A percentile compares a stretch with the other conserved stretches of the same genome.
These are phyloP conservation scores for Tetrapisispora namnaoensis DNA, from an alignment of 805 yeast species.

Conservation along the genomic window DNA sequence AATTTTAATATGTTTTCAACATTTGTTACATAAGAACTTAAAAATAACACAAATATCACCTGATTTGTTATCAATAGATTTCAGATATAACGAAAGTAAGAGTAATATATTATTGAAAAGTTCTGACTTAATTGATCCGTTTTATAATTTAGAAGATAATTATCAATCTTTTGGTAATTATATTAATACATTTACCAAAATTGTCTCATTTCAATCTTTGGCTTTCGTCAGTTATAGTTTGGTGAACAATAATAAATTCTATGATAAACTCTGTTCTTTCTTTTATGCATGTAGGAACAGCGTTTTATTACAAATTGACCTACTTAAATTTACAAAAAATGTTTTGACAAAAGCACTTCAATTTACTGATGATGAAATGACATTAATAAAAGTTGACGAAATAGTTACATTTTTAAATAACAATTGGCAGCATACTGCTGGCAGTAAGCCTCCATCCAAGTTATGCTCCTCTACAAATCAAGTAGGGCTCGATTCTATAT, in stretches of 20 bases:
- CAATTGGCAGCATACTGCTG: slow-evolving; percentile 18
- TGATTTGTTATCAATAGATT: slow-evolving; percentile 8
- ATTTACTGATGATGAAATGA: slow-evolving; percentile 2
- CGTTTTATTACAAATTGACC: slow-evolving; percentile 27
- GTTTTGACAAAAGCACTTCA: slow-evolving; percentile 18
- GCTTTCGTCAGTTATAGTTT: slow-evolving; percentile 12
- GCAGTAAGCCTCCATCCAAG: slow-evolving; percentile 3
- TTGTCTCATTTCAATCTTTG: slow-evolving; percentile 19
- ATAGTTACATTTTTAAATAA: slow-evolving; percentile 11
- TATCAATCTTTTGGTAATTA: slow-evolving; percentile 21
- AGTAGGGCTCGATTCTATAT: slow-evolving; percentile 28
- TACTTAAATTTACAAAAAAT: slow-evolving; percentile 25
- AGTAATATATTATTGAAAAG: neutral
- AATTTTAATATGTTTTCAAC: slow-evolving; percentile 16
- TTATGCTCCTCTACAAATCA: slow-evolving; percentile 7
- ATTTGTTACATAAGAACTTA: slow-evolving; percentile 11
- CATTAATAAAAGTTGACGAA: slow-evolving; percentile 1
- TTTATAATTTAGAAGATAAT: slow-evolving; percentile 15
- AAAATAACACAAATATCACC: slow-evolving; percentile 4
- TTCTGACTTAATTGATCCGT: slow-evolving; percentile 10
- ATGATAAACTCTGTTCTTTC: slow-evolving; percentile 13
- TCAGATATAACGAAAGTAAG: slow-evolving; percentile 1
- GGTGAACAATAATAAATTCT: slow-evolving; percentile 11
- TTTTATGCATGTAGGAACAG: slow-evolving; percentile 25
- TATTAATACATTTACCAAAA: slow-evolving; percentile 17